Conservation (phyloP, 1,284 basidiomycete species). For the Stereum hirsutum region DNA sequence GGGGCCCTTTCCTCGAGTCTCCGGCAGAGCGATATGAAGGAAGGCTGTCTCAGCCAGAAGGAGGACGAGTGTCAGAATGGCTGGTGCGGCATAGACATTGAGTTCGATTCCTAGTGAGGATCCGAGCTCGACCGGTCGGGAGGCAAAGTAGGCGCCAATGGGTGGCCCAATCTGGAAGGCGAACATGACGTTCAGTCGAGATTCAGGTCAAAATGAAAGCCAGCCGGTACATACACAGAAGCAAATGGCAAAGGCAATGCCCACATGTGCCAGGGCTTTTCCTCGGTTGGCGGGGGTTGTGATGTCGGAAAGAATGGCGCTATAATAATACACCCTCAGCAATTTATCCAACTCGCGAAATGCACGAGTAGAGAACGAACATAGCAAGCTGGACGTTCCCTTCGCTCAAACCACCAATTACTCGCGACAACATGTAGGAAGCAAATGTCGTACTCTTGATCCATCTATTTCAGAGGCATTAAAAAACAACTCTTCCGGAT, state of each 20-base stretch:
- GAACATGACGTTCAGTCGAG: too few species aligned
- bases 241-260: conserved; percentile 89
- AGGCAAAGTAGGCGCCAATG: conserved; percentile 77
- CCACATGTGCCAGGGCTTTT: conserved; percentile 82
- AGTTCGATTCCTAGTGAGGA: conserved; percentile 54
- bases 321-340: conserved; percentile 27
- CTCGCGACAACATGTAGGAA: conserved; percentile 80
- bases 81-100: conserved; percentile 83
- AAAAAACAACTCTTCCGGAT: background rate
- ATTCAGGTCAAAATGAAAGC: too few species aligned
- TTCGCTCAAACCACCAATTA: conserved; percentile 85
- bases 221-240: too few species aligned
- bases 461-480: conserved; percentile 47
- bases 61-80: conserved; percentile 66
- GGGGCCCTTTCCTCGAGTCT: conserved; percentile 51
- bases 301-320: conserved; percentile 85
- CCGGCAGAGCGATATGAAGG: conserved; percentile 64
- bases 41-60: conserved; percentile 66
- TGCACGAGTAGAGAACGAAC: conserved; percentile 31
- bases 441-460: conserved; percentile 80
- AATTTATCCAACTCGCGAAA: conserved; percentile 3
- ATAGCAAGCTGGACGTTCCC: conserved; percentile 80
- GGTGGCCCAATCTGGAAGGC: conserved; percentile 81
- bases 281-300: conserved; percentile 71
- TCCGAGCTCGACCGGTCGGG: conserved; percentile 51